phyloP scores from a whole-genome alignment of 2,329 filamentous ascomycete genomes.

The Mycosphaerella arachidis region DNA sequence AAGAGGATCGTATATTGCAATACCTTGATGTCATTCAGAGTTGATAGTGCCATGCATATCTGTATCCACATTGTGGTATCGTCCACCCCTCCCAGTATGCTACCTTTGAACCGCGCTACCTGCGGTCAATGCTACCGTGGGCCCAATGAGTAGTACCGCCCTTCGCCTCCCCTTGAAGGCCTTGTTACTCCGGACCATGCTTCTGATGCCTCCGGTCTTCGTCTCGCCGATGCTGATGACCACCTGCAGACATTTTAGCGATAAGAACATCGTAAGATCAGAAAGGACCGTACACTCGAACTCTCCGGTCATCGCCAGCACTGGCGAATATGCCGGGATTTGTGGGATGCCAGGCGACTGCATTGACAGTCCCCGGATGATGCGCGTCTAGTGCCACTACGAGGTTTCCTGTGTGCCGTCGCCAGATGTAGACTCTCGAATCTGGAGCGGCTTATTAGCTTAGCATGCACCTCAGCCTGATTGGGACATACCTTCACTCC shows the following conservation, averaged over 20 bases:
- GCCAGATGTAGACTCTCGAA: conserved; percentile 78
- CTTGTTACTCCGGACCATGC: neutral
- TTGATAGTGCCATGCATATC: neutral
- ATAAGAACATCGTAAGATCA: neutral
- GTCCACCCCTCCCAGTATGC: conserved; percentile 8
- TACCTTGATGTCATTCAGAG: neutral
- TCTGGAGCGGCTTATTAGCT: conserved; percentile 40
- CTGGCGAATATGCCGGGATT: conserved; percentile 83
- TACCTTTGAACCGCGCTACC: neutral
- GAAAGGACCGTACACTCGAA: conserved; percentile 67
- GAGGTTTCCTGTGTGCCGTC: conserved; percentile 71
- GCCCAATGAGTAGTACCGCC: conserved; percentile 4
- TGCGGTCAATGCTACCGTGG: conserved; percentile 4
- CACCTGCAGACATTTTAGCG: conserved; percentile 10
- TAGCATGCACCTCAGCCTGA: neutral
- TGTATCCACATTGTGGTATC: conserved; percentile 1
- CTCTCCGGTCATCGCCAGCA: conserved; percentile 78
- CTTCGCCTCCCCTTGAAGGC: conserved; percentile 2
- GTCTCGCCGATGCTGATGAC: conserved; percentile 1
- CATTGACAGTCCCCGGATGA: conserved; percentile 70
- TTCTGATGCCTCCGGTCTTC: neutral
- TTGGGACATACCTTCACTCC: conserved; percentile 69
- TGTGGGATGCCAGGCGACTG: conserved; percentile 81
- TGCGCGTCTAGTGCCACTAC: conserved; percentile 77
- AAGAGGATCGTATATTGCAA: neutral